Evolutionary conservation across 1,139 yeast genomes (phyloP).

Genomic region (Candida sanyaensis): DNA sequence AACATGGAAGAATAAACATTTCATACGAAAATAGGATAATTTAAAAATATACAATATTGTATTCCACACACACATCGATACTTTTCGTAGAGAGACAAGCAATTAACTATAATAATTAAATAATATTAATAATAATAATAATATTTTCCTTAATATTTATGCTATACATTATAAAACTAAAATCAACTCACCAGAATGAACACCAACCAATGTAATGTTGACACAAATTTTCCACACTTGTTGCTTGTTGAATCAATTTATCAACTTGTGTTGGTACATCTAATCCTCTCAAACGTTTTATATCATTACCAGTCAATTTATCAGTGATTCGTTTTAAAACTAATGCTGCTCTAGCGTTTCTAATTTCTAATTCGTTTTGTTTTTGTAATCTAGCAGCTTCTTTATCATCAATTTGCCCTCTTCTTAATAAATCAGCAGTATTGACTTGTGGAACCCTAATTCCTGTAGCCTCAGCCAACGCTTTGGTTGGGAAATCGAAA

Average conservation of each 20-base stretch:
- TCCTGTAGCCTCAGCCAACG: slow-evolving; percentile 73
- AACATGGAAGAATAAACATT: neutral
- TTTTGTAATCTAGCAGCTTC: slow-evolving; percentile 72
- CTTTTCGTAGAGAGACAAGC: no score
- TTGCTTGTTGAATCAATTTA: slow-evolving; percentile 91
- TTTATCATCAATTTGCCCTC: slow-evolving; percentile 74
- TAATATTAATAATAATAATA: no score
- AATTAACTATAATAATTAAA: no score
- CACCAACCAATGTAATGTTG: slow-evolving; percentile 99
- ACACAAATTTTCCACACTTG: slow-evolving; percentile 92
- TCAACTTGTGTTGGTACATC: slow-evolving; percentile 92
- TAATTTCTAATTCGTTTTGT: slow-evolving; percentile 75
- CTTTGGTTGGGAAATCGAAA: slow-evolving; percentile 84
- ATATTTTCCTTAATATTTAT: neutral
- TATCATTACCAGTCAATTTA: slow-evolving; percentile 92
- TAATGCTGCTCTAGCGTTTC: slow-evolving; percentile 89
- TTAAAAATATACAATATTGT: no score
- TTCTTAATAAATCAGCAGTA: slow-evolving; percentile 66
- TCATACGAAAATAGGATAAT: neutral
- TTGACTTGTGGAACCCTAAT: slow-evolving; percentile 65
- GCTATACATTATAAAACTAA: neutral
- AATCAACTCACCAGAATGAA: slow-evolving; percentile 76
- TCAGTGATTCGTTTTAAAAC: slow-evolving; percentile 90
- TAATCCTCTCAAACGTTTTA: slow-evolving; percentile 67
- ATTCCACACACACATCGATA: no score